phyloP scores from a whole-genome alignment of 345 rosid species.

The Gossypium raimondii region DNA sequence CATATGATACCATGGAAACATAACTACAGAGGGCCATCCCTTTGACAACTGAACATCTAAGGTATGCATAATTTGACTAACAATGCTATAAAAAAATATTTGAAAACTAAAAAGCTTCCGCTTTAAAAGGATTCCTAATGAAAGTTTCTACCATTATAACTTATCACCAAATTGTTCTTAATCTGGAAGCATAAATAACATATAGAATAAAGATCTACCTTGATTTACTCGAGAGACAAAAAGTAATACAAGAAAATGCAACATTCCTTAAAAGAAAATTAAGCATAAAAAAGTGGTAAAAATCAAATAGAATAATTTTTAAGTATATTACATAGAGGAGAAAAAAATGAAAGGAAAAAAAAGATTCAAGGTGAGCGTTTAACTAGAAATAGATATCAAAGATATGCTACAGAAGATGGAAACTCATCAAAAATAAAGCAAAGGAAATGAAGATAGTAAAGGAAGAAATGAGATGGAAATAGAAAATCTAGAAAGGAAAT shows the following conservation, averaged over 20 bases:
- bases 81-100: background rate
- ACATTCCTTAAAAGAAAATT: background rate
- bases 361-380: too few species aligned
- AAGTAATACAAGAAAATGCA: too few species aligned
- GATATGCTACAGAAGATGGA: background rate
- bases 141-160: background rate
- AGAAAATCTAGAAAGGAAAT: slow-evolving; percentile 23
- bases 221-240: background rate
- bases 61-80: background rate
- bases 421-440: background rate
- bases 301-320: background rate
- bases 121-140: background rate
- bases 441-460: background rate
- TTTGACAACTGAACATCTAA: background rate
- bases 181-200: background rate
- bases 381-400: too few species aligned
- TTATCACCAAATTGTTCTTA: background rate
- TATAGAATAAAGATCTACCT: background rate
- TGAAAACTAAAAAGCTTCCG: background rate
- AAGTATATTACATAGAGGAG: too few species aligned
- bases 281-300: background rate
- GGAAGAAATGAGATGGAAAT: background rate
- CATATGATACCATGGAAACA: background rate
- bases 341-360: background rate
- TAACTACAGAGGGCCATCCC: background rate